Evolutionary conservation across 306 rosid species (phyloP).

Genomic region (Aeschynomene evenia): DNA sequence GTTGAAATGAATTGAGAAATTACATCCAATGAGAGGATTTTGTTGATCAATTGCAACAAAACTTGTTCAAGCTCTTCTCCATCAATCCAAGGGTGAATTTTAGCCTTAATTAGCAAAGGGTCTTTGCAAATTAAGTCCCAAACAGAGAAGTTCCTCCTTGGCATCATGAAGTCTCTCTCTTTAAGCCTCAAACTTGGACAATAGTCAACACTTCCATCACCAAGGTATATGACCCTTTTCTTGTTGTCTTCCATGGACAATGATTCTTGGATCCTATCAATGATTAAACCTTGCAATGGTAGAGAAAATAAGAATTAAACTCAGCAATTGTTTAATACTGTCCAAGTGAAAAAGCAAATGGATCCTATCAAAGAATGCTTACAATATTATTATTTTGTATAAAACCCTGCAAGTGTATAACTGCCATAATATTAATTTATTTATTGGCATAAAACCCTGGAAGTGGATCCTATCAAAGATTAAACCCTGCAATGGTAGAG

Average conservation of each 20-base stretch:
- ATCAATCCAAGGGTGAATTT: constrained; percentile 56
- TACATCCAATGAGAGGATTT: constrained; percentile 31
- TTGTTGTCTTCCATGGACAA: constrained; percentile 25
- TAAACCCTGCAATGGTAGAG: too few relatives aligned
- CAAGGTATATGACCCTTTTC: constrained; percentile 57
- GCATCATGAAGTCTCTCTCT: constrained; percentile 56
- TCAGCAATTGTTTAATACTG: neutral
- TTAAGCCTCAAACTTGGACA: constrained; percentile 57
- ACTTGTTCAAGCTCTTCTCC: constrained; percentile 46
- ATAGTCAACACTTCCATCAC: constrained; percentile 58
- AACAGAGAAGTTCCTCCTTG: constrained; percentile 58
- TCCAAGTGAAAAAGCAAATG: too few relatives aligned
- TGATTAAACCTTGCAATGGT: constrained; percentile 38
- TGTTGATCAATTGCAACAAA: too few relatives aligned
- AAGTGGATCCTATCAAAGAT: too few relatives aligned
- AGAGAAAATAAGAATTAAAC: neutral
- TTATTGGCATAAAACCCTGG: too few relatives aligned
- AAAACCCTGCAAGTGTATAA: too few relatives aligned
- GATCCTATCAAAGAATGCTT: too few relatives aligned
- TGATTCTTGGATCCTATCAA: constrained; percentile 47
- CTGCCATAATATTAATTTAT: too few relatives aligned
- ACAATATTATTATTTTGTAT: too few relatives aligned
- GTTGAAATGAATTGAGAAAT: constrained; percentile 28
- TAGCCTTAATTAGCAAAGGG: constrained; percentile 48
- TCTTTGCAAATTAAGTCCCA: constrained; percentile 61